Evolutionary conservation across 2,329 filamentous ascomycete species (phyloP).

Genomic region (Byssoonygena ceratinophila): DNA sequence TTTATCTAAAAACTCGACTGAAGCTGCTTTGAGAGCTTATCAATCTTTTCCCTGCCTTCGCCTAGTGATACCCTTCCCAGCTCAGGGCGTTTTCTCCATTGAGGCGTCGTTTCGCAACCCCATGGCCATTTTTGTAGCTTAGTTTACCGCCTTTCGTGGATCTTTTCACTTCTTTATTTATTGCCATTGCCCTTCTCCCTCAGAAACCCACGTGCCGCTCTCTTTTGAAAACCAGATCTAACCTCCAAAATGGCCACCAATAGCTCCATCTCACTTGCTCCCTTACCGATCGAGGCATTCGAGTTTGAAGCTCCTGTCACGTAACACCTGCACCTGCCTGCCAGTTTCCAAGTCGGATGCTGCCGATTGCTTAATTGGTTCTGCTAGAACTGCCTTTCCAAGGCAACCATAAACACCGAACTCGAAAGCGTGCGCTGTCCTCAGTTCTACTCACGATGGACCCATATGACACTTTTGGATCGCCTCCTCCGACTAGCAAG

Average conservation of each 20-base stretch:
- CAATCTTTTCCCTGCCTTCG: conserved; percentile 6
- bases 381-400: not conserved
- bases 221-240: conserved; percentile 23
- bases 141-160: conserved; percentile 4
- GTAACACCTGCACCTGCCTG: conserved; percentile 8
- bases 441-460: conserved; percentile 29
- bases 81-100: not conserved
- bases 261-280: conserved; percentile 24
- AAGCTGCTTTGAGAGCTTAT: conserved; percentile 1
- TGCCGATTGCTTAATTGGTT: not conserved
- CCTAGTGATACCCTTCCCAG: conserved; percentile 4
- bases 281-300: conserved; percentile 1
- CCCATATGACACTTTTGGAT: conserved; percentile 38
- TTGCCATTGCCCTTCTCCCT: conserved; percentile 19
- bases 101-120: conserved; percentile 1
- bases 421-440: not conserved
- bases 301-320: conserved; percentile 12
- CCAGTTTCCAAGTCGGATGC: not conserved
- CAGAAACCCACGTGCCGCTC: conserved; percentile 19
- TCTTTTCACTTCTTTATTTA: conserved; percentile 6
- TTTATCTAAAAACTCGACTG: not conserved
- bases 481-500: conserved; percentile 26
- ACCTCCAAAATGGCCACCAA: conserved; percentile 30
- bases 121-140: conserved; percentile 10
- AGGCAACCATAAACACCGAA: not conserved